phyloP scores from a whole-genome alignment of 805 yeast genomes.

The Teunomyces panamensis region DNA sequence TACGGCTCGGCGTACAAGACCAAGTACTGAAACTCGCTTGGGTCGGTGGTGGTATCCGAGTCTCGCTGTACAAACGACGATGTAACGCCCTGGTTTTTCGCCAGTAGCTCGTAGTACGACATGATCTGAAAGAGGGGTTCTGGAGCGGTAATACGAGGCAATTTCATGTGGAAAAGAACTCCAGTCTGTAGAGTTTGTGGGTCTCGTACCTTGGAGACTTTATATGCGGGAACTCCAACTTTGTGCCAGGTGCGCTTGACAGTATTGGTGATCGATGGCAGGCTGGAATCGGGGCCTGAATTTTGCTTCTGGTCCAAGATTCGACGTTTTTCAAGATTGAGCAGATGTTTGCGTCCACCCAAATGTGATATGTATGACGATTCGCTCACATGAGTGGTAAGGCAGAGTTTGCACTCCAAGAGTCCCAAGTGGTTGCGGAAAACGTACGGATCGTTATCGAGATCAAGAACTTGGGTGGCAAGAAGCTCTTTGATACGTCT shows the following conservation, averaged over 20 bases:
- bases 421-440: conserved; percentile 80
- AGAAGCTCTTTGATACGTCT: conserved; percentile 67
- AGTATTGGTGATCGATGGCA: conserved; percentile 34
- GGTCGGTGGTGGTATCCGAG: conserved; percentile 14
- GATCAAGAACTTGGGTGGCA: conserved; percentile 45
- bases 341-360: conserved; percentile 78
- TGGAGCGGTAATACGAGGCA: conserved; percentile 43
- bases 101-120: conserved; percentile 65
- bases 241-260: conserved; percentile 49
- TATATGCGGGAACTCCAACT: conserved; percentile 74
- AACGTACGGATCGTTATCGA: conserved; percentile 77
- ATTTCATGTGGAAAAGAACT: conserved; percentile 57
- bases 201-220: conserved; percentile 66
- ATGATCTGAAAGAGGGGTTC: conserved; percentile 71
- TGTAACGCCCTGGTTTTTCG: conserved; percentile 36
- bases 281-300: not conserved
- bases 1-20: conserved; percentile 89
- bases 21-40: conserved; percentile 59
- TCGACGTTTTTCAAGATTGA: conserved; percentile 62
- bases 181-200: conserved; percentile 60
- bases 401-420: conserved; percentile 79
- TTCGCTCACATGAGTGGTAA: conserved; percentile 78
- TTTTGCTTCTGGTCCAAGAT: conserved; percentile 20
- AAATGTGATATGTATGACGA: conserved; percentile 81
- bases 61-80: conserved; percentile 24